Percentiles rank a stretch among this genome's conserved stretches.
Conservation (phyloP, 371 early-diverging fungal genomes). For the Batrachochytrium dendrobatidis region DNA sequence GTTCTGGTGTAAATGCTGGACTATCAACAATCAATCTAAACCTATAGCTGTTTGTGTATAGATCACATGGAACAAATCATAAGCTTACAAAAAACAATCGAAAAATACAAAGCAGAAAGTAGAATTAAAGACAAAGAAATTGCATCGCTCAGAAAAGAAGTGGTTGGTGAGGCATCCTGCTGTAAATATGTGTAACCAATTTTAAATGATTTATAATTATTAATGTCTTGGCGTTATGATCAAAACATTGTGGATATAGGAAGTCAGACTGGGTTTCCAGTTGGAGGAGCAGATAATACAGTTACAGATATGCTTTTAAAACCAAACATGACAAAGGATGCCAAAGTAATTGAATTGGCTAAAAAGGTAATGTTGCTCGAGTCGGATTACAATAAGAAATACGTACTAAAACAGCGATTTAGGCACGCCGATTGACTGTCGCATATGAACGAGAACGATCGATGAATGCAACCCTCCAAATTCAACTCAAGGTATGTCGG, state of each 20-base stretch:
- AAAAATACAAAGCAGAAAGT: background rate
- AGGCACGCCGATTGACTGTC: constrained; percentile 23
- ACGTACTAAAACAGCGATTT: background rate
- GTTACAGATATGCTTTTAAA: background rate
- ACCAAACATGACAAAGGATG: constrained; percentile 9
- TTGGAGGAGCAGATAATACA: background rate
- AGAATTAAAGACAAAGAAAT: constrained; percentile 6
- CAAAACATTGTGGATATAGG: background rate
- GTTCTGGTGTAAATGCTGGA: no score
- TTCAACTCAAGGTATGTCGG: constrained; percentile 15
- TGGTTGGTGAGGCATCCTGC: background rate
- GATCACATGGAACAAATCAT: no score
- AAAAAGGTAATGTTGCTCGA: constrained; percentile 18
- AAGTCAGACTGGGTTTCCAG: background rate
- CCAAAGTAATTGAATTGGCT: constrained; percentile 29
- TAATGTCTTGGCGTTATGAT: background rate
- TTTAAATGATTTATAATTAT: no score
- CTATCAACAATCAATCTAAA: no score
- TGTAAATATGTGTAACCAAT: background rate
- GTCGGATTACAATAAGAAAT: background rate
- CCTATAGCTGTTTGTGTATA: no score
- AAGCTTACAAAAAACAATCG: no score
- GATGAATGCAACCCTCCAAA: constrained; percentile 11
- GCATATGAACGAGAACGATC: constrained; percentile 22
- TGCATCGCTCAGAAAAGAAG: constrained; percentile 17